Evolutionary conservation across 495 filamentous ascomycete species (phyloP), one percentile per base, ranked within the genome.

Genomic region (Penicillium simplicissimum): DNA sequence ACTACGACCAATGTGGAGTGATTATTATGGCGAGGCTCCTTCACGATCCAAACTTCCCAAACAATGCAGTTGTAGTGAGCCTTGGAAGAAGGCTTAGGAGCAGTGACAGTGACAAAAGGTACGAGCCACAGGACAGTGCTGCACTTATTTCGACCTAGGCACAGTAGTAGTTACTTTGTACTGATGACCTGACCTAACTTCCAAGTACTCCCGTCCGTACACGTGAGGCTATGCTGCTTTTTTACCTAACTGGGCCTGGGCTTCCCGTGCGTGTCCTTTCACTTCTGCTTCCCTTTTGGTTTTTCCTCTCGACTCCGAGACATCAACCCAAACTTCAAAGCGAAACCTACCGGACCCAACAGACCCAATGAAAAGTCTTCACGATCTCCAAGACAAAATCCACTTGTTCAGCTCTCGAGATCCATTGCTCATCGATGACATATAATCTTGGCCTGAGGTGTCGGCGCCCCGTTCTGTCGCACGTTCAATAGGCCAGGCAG

Each of bases 31-130:
- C 28, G 4, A 51, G 47, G 21, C 47, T 23, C 47, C 28, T 4
- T 52, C 11, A 14, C 48, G 25, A 52, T 34, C 14, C 28, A 10
- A 34, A n/a, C 48, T 7, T n/a, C 7, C 34, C 14, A 34, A 35
- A 53, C 51, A 53, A 53, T 53, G 51, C 31, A 37, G 37, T 54
- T 63, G 60, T 58, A 55, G 55, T 49, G 49, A 59, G 40, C 52
- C 35, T 21, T 37, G 13, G 37, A 23, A 40, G 37, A 42, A 13
- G 38, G 38, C 28, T 31, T 31, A 0, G 28, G 28, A 31, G 28
- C 28, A 31, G 28, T 31, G 28, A 31, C 28, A 31, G 4, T 31
- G 3, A 7, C 28, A 28, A 28, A 28, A 28, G 4, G 25, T 28
- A 28, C 25, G 25, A 28, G 25, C 25, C 25, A 5, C 28, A 31